Base-by-base conservation (phyloP, 2,329 filamentous ascomycete genomes). In the Sclerotinia glacialis region DNA sequence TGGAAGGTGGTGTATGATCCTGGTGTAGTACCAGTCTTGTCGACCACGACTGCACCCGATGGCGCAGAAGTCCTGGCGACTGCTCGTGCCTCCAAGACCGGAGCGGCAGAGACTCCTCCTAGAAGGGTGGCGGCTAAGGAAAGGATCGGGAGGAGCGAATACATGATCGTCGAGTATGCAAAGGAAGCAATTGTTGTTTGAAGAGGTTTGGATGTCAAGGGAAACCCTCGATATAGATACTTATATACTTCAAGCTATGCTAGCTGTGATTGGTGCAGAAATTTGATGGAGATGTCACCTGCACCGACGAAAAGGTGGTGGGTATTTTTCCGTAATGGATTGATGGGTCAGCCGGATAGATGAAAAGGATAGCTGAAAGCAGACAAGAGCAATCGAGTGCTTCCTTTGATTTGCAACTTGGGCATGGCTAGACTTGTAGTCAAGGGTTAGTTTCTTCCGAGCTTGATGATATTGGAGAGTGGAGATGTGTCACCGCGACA, bases 11-110 rank as follows among this genome's bases (percentile, higher is more conserved):
- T 60, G 52, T 68, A 68, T 9, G 65, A 69, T 18, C 69, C 69
- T 6, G 64, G 21, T 40, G 56, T 28, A 71, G 81, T 80, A 60
- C 77, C 74, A 26, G 76, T 77, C 21, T 74, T 77, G 23, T 77
- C 76, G 42, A 84, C 82, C 1, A 80, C 75, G 21, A 83, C 76
- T 44, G 81, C 80, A 34, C 81, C 81, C 16, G 75, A 64, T 9
- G 82, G 82, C 16, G 81, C 76, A 23, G 77, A 76, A 6, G 78
- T 81, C 42, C 80, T 76, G 28, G 58, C 58, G 21, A 37, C 44
- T 34, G 58, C 28, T 59, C n/a, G 42, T 55, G 16, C 40, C 42
- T 65, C 52, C 23, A 59, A n/a, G 12, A 28, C n/a, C 23, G 62
- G 62, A n/a, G 62, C 31, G 37, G 28, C 52, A 47, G 40, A 65